Percentiles rank a stretch among this genome's conserved stretches.
Evolutionary conservation across 257 asterid species (phyloP).

Genomic region (Capsicum chinense): DNA sequence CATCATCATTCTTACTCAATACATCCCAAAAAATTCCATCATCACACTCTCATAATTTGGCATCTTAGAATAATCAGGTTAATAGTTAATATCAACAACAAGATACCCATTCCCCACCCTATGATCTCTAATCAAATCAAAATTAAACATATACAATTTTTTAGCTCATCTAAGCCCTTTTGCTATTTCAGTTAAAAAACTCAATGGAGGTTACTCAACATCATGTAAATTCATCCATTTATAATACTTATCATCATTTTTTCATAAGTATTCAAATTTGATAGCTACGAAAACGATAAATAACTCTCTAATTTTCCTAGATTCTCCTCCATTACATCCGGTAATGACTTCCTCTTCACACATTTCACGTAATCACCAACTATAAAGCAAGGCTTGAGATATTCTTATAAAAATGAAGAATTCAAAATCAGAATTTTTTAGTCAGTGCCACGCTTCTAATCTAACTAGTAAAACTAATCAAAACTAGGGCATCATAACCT

Average conservation of each 20-base stretch:
- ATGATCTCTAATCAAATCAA: slow-evolving; percentile 75
- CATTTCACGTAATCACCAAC: slow-evolving; percentile 72
- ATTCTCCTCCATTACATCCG: slow-evolving; percentile 64
- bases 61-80: slow-evolving; percentile 85
- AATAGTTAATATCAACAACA: slow-evolving; percentile 74
- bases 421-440: neutral
- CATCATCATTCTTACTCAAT: slow-evolving; percentile 37
- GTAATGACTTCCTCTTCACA: slow-evolving; percentile 74
- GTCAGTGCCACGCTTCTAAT: neutral
- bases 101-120: slow-evolving; percentile 66
- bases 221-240: slow-evolving; percentile 63
- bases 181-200: slow-evolving; percentile 61
- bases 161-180: slow-evolving; percentile 59
- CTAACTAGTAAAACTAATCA: neutral
- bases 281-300: slow-evolving; percentile 62
- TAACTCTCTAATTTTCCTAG: slow-evolving; percentile 50
- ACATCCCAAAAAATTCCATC: slow-evolving; percentile 69
- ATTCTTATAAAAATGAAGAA: neutral
- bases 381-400: neutral
- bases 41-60: slow-evolving; percentile 67
- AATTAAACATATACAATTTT: slow-evolving; percentile 63
- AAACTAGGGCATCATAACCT: neutral
- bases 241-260: slow-evolving; percentile 47
- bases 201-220: slow-evolving; percentile 69
- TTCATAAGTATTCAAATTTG: slow-evolving; percentile 53